Conservation (phyloP, 257 asterid genomes). For the Nicotiana benthamiana region DNA sequence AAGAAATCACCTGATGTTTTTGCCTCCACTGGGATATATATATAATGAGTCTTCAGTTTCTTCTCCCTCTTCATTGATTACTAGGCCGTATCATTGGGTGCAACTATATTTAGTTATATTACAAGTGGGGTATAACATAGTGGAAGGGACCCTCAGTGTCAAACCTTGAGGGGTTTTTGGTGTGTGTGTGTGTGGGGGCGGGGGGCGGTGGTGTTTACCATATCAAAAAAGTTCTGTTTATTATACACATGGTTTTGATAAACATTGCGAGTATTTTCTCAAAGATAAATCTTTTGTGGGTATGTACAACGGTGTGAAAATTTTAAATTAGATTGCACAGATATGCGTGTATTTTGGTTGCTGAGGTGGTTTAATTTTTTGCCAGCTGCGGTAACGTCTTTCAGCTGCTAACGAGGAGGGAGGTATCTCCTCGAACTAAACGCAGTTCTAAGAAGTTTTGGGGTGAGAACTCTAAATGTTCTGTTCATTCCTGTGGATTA, state of each 20-base stretch:
- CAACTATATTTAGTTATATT: no score
- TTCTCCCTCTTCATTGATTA: no score
- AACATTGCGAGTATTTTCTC: neutral
- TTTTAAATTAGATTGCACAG: neutral
- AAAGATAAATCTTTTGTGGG: neutral
- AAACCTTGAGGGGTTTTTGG: neutral
- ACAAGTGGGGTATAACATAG: neutral
- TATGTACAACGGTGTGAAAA: neutral
- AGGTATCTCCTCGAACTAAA: conserved; percentile 70
- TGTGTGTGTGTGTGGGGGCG: neutral
- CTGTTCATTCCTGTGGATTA: conserved; percentile 32
- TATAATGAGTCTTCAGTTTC: no score
- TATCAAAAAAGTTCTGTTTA: neutral
- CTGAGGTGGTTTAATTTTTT: conserved; percentile 18
- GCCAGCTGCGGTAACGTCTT: conserved; percentile 53
- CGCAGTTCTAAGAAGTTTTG: conserved; percentile 59
- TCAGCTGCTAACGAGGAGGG: conserved; percentile 69
- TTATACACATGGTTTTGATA: neutral
- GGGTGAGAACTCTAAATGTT: conserved; percentile 47
- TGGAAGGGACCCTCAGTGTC: neutral
- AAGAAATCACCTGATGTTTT: no score
- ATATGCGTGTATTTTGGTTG: neutral
- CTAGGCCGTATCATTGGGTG: no score
- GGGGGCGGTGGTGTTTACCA: neutral
- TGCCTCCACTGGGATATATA: no score